phyloP scores from a whole-genome alignment of 176 grass and related monocot species.

The Tillandsia fasciculata region DNA sequence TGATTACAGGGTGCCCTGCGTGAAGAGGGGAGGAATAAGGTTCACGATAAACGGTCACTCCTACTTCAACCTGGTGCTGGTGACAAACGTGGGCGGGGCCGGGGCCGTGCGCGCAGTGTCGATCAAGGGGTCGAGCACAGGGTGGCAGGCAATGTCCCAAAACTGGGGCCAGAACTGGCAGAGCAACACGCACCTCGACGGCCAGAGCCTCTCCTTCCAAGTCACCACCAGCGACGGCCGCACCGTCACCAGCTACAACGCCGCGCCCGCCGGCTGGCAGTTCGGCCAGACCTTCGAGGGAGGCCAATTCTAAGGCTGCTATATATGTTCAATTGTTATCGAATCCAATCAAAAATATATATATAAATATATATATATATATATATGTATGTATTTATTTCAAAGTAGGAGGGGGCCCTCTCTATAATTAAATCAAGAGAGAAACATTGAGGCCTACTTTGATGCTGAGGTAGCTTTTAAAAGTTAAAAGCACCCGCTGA shows the following conservation, averaged over 20 bases:
- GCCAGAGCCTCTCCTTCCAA: conserved; percentile 65
- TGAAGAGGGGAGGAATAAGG: conserved; percentile 59
- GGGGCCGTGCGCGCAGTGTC: conserved; percentile 34
- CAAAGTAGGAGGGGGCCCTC: background rate
- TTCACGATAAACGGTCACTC: conserved; percentile 64
- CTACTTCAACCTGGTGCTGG: conserved; percentile 87
- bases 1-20: conserved; percentile 34
- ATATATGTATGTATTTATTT: background rate
- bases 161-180: conserved; percentile 95
- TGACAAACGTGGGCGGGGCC: conserved; percentile 73
- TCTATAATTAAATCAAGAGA: background rate
- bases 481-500: conserved; percentile 17
- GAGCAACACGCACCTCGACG: conserved; percentile 41
- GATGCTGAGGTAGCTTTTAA: conserved; percentile 17
- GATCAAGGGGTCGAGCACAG: conserved; percentile 39
- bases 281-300: conserved; percentile 80
- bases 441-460: background rate
- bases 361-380: background rate
- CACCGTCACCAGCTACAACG: conserved; percentile 45
- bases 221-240: conserved; percentile 65
- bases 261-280: conserved; percentile 43
- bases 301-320: conserved; percentile 41
- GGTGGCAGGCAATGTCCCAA: conserved; percentile 47
- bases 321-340: background rate
- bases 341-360: background rate